Evolutionary conservation across 1,284 basidiomycete genomes (phyloP), one percentile per base, ranked within the genome.

Genomic region (Microbotryum scabiosae): DNA sequence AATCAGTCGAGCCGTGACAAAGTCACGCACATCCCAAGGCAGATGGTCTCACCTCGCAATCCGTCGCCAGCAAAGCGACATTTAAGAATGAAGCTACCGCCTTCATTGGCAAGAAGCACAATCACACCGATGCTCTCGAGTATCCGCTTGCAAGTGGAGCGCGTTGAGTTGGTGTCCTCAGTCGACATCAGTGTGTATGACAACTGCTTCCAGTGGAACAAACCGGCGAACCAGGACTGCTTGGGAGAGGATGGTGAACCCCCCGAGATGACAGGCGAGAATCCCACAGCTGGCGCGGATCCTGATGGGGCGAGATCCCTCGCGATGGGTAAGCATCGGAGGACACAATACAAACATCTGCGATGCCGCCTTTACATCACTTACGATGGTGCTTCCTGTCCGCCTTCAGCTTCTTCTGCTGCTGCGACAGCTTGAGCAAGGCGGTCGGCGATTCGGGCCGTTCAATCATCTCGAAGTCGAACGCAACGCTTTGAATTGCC

Each of bases 151-250:
- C 83, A 81, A 71, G 87, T 85, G 52, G 77, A 73, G 32, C 86
- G 81, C 14, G 89, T 88, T 44, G 79, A 78, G 8, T 76, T 73
- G 51, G 85, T 75, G 65, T 85, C 82, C 63, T 85, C 80, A 14
- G 78, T 73, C 2, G 88, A 77, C 70, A 67, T 63, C 41, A 61
- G 53, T 16, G 62, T 65, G 56, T 64, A 64, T 32, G 43, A 60
- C 53, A 65, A 57, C 7, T 59, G 84, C 71, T 86, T 89, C 79
- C 89, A 86, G 72, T 84, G 87, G 82, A 97, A 94, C 51, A 96
- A 81, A 65, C 86, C 87, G 56, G 84, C 83, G 68, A 97, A 84
- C 93, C 93, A 97, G 60, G 83, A 84, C 53, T 86, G 83, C 74
- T 86, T 87, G 25, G 65, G 71, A 36, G 56, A 62, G 45, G 53